Base-by-base conservation (phyloP, 2,329 filamentous ascomycete species). In the Ceratocystiopsis sp. region DNA sequence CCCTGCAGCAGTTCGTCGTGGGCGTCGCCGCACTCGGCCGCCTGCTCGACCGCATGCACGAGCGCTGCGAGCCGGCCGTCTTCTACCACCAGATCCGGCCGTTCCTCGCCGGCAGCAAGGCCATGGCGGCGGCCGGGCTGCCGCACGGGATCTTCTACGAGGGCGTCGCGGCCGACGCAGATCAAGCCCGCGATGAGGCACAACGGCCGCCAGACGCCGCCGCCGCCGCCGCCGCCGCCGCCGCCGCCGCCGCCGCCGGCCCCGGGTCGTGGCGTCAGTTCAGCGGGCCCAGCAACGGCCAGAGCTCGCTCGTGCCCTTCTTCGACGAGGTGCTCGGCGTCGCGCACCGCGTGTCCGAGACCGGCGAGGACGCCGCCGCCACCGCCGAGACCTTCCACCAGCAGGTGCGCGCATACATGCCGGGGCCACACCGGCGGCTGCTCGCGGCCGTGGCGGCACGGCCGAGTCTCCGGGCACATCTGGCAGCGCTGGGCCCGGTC, bases 331-430 rank as follows among this genome's bases (percentile, higher is more conserved):
- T 84, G 1, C 73, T 98, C 1, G 86, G 86, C 32, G 75, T 98
- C 41, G 79, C 91, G 55, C 91, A 96, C 59, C 45, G 4, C 37
- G 35, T 67, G 34, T 65, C 68, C 17, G 69, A 6, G 12, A 37
- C 29, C 9, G 41, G 19, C 14, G 37, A 37, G 4, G 76, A 93
- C 62, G 91, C 87, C 54, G 95, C 95, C 63, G 86, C 96, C 55
- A 76, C 82, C 54, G 34, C 51, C 53, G 38, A 51, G 16, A 64
- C 61, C 46, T 74, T 68, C 50, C 69, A 71, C 52, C 55, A 70
- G 46, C 89, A 96, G 50, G 96, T 96, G 89, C 80, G 87, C 45
- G 75, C 73, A 38, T 98, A 98, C 62, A 98, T 98, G 91, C 91
- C 91, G 0, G 87, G 86, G 0, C 76, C 82, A 0, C 91, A 98